Percentiles rank a stretch among this genome's conserved stretches.
phyloP scores from a whole-genome alignment of 2,329 filamentous ascomycete species.

The Pestalotiopsis sp. region DNA sequence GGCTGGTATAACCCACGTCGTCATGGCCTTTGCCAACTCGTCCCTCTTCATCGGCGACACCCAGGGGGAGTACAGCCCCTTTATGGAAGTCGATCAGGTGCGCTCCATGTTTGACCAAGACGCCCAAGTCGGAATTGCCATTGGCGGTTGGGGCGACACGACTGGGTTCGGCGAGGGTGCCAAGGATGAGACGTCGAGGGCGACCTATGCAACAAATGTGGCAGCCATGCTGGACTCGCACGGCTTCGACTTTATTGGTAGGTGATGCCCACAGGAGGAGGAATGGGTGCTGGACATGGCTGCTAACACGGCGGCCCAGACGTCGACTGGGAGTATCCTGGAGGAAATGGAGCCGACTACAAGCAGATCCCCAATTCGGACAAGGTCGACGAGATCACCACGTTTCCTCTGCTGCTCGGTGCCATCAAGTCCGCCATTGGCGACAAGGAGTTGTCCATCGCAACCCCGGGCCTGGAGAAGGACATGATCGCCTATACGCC shows the following conservation, averaged over 20 bases:
- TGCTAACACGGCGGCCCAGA: constrained; percentile 31
- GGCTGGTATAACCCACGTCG: constrained; percentile 31
- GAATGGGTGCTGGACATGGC: constrained; percentile 28
- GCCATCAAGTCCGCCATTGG: constrained; percentile 62
- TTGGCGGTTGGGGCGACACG: constrained; percentile 76
- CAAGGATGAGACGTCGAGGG: constrained; percentile 50
- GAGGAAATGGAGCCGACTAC: constrained; percentile 73
- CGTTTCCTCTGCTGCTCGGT: constrained; percentile 63
- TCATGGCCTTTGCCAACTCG: constrained; percentile 31
- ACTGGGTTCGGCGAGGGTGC: constrained; percentile 63
- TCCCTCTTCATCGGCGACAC: constrained; percentile 29
- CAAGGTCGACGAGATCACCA: constrained; percentile 63
- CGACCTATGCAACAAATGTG: constrained; percentile 66
- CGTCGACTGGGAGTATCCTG: constrained; percentile 69
- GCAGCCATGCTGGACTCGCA: constrained; percentile 62
- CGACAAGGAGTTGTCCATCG: constrained; percentile 65
- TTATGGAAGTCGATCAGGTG: constrained; percentile 28
- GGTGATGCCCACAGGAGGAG: neutral
- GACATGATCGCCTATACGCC: constrained; percentile 71
- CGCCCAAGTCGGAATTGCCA: constrained; percentile 69
- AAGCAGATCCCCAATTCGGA: constrained; percentile 62
- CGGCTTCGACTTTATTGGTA: constrained; percentile 71
- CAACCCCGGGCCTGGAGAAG: constrained; percentile 64
- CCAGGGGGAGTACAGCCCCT: constrained; percentile 24
- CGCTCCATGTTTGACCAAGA: constrained; percentile 49